Percentiles rank a stretch among this genome's conserved stretches.
These are phyloP conservation scores for Saccharomycopsis sp. DNA, from an alignment of 805 yeast genomes.

Conservation along the genomic window DNA sequence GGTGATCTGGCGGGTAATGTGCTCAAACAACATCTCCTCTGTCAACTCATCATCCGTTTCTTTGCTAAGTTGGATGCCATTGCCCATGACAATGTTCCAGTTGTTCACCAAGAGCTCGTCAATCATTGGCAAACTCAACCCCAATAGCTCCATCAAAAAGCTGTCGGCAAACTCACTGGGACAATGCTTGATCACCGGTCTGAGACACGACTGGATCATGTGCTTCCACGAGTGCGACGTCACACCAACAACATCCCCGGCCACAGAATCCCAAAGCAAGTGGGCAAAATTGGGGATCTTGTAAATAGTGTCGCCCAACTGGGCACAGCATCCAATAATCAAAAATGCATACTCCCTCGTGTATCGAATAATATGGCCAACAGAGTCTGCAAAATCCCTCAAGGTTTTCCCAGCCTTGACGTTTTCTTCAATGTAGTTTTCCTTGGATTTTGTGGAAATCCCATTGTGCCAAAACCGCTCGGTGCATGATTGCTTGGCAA, in stretches of 20 bases:
- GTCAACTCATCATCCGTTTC: slow-evolving; percentile 66
- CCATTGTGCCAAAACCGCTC: slow-evolving; percentile 99
- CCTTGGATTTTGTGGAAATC: slow-evolving; percentile 86
- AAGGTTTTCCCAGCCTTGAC: slow-evolving; percentile 90
- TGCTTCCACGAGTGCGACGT: slow-evolving; percentile 97
- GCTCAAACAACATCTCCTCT: slow-evolving; percentile 99
- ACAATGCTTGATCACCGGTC: slow-evolving; percentile 82
- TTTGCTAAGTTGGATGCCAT: slow-evolving; percentile 36
- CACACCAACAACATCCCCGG: slow-evolving; percentile 76
- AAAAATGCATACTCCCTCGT: slow-evolving; percentile 93
- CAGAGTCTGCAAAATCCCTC: slow-evolving; percentile 95
- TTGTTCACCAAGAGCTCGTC: slow-evolving; percentile 64
- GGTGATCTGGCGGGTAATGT: slow-evolving; percentile 82
- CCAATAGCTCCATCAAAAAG: slow-evolving; percentile 72
- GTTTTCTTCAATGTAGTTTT: slow-evolving; percentile 87
- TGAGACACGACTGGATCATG: slow-evolving; percentile 79
- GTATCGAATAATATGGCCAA: slow-evolving; percentile 90
- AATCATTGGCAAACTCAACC: slow-evolving; percentile 61
- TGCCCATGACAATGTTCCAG: slow-evolving; percentile 57
- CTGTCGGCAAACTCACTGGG: slow-evolving; percentile 58
- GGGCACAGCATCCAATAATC: slow-evolving; percentile 82
- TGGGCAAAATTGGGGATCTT: slow-evolving; percentile 76
- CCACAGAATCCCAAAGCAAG: slow-evolving; percentile 75
- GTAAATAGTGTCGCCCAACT: slow-evolving; percentile 80
- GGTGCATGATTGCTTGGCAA: slow-evolving; percentile 80